Base-by-base conservation (phyloP, 169 alveolate genomes). In the Plasmodium coatneyi region DNA sequence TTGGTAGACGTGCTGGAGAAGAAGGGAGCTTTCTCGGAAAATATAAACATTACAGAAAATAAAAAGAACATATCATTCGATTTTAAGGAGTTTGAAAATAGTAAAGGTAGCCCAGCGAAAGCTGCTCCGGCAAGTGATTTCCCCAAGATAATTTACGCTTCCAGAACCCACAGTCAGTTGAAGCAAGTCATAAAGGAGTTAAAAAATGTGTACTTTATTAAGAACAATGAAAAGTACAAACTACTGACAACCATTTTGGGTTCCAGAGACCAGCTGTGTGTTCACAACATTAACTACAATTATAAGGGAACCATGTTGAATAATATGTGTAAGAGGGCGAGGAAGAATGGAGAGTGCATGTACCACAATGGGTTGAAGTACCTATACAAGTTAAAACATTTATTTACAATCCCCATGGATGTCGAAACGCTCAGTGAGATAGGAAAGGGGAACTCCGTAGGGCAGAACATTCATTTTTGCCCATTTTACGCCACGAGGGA, bases 121-220 rank as follows among this genome's bases (percentile, higher is more conserved):
- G 84, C 76, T 34, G 54, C 95, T 81, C 79, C 72, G 16, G 34
- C 76, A 2, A 66, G 22, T 7, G 93, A 70, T 28, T 82, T 80
- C 54, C 87, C 92, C 2, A 92, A 87, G 25, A 97, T 98, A 22
- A 96, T 98, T 43, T 98, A 98, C 93, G 97, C 99, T 36, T 96
- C 99, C 0, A 95, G 99, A 71, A 98, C 99, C 1, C 99, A 98
- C 94, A 95, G 98, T 25, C 98, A 98, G 90, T 96, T 98, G 46
- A 93, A 97, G 54, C 98, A 98, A 92, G 98, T 98, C 22, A 95
- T 98, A 52, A 95, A 97, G 43, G 99, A 98, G 89, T 86, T 98
- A 39, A 97, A 96, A 82, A 95, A 97, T 92, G 96, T 95, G 90
- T 94, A 92, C 60, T 95, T 93, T 84, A 80, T 84, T 32, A 87